Base-by-base conservation (phyloP, 768 basidiomycete species). In the Pisolithus orientalis region DNA sequence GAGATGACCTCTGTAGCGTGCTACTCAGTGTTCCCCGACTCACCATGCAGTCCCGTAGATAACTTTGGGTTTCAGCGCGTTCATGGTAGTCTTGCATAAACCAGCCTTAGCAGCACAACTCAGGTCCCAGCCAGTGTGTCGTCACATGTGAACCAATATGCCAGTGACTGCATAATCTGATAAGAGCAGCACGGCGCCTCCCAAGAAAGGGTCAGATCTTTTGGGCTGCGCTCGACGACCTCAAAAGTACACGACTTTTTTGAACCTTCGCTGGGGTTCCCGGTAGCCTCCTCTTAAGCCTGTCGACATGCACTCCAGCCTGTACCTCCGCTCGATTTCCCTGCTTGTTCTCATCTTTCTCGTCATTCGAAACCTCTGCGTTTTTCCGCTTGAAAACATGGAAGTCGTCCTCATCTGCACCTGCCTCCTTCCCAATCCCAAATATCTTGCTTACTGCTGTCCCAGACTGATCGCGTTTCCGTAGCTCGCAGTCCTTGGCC, bases 371-470 rank as follows among this genome's bases (percentile, higher is more conserved):
- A 0, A 90, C 72, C 53, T 85, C 82, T 9, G 65, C 70, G 43
- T 74, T 80, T 49, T 72, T 77, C 42, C 91, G 79, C 63, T 84
- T 85, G 65, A 93, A 77, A 0, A 75, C 74, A 66, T 94, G 93
- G 70, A 94, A 96, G 65, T 96, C 94, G 62, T 97, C 94, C 66
- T 97, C 94, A 64, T 97, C 94, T 8, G 94, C 86, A 24, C 92
- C 91, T 0, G 78, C 82, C 38, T 75, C 81, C 29, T 64, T 64
- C 1, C 75, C 75, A 1, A 51, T 70, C 27, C 66, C 66, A 14
- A 71, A 61, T 44, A 64, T 39, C 8, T 60, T 47, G 16, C 50
- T 45, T 16, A 55, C 50, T 0, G 52, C 56, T 16, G 60, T 65
- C 34, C 67, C 67, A 1, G 67, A 58, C 40, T 31, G 42, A 77